Evolutionary conservation across 1,139 yeast genomes (phyloP).

Genomic region (Lodderomyces beijingensis): DNA sequence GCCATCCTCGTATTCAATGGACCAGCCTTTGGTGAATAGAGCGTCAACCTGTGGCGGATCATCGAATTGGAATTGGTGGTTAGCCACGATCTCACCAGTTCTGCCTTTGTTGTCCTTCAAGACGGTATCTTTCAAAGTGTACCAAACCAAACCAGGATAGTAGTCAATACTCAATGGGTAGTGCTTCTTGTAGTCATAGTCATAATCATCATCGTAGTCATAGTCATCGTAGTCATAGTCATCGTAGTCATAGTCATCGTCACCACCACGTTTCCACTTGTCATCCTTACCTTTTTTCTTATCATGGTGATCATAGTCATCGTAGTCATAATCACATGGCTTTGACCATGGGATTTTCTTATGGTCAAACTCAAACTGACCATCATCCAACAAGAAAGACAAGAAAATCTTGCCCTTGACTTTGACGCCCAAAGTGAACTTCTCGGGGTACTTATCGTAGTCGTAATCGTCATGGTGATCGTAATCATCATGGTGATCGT

Average conservation of each 20-base stretch:
- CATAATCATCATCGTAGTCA: background rate
- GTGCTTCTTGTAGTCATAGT: background rate
- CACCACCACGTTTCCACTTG: constrained; percentile 4
- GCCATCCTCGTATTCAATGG: constrained; percentile 11
- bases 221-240: constrained; percentile 1
- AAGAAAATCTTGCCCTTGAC: constrained; percentile 6
- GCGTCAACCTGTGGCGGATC: constrained; percentile 39
- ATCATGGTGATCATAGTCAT: background rate
- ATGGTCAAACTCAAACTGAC: constrained; percentile 7
- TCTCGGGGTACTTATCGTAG: too few relatives aligned
- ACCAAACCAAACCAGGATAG: constrained; percentile 2
- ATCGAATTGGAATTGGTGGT: constrained; percentile 45
- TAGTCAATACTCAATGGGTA: constrained; percentile 2
- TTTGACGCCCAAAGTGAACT: constrained; percentile 8
- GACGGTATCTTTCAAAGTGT: constrained; percentile 49
- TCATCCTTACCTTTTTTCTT: constrained; percentile 1
- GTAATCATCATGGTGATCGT: background rate
- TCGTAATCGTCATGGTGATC: too few relatives aligned
- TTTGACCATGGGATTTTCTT: too few relatives aligned
- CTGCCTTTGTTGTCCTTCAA: constrained; percentile 32
- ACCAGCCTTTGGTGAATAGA: constrained; percentile 13
- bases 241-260: constrained; percentile 1
- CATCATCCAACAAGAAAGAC: constrained; percentile 6
- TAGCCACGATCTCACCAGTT: constrained; percentile 42
- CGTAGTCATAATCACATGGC: too few relatives aligned